Conservation (phyloP, 1,139 yeast genomes). For the Candida dubliniensis region DNA sequence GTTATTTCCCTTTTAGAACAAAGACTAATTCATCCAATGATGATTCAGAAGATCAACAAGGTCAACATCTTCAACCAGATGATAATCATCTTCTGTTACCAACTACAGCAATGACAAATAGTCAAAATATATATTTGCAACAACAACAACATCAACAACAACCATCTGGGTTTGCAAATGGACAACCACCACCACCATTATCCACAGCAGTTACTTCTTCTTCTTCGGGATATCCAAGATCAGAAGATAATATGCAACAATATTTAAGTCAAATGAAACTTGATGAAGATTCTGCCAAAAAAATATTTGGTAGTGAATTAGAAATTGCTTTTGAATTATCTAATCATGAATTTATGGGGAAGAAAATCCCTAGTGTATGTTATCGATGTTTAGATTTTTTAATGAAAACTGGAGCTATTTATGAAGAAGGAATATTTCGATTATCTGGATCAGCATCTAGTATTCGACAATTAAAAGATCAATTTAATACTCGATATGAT, state of each 20-base stretch:
- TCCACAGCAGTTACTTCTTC: not conserved
- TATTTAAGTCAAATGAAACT: constrained; percentile 42
- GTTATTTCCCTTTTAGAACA: constrained; percentile 59
- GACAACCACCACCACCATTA: constrained; percentile 3
- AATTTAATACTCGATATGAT: constrained; percentile 65
- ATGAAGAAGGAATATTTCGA: constrained; percentile 89
- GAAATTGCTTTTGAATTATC: constrained; percentile 53
- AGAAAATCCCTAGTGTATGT: constrained; percentile 70
- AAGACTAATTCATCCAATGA: constrained; percentile 10
- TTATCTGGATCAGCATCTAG: constrained; percentile 86
- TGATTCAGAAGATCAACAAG: not conserved
- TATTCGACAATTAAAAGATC: constrained; percentile 69
- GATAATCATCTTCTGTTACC: not conserved
- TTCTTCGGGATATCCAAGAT: not conserved
- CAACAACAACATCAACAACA: constrained; percentile 4
- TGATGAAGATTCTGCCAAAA: constrained; percentile 35
- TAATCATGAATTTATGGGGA: constrained; percentile 45
- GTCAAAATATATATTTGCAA: not conserved
- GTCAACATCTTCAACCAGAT: too few relatives aligned
- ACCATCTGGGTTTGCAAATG: not conserved
- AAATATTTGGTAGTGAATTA: constrained; percentile 68
- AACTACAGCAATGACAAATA: too few relatives aligned
- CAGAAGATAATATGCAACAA: constrained; percentile 28
- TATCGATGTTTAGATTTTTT: constrained; percentile 75
- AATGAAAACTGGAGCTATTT: constrained; percentile 65